Evolutionary conservation across 345 rosid genomes (phyloP).

Genomic region (Cardamine occulta): DNA sequence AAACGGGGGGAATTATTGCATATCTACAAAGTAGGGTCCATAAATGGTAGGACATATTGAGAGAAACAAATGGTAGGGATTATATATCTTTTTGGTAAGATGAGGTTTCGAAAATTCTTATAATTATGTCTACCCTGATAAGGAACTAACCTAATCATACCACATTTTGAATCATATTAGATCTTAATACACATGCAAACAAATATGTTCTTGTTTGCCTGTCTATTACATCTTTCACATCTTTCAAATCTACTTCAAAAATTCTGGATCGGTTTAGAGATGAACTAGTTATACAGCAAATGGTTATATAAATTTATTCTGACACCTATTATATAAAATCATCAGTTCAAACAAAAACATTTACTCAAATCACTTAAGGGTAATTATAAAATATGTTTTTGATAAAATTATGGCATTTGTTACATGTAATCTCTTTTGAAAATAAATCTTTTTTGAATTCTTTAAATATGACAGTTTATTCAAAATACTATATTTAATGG

Average conservation of each 20-base stretch:
- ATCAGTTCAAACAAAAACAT: not conserved
- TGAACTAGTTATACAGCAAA: no score
- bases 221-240: not conserved
- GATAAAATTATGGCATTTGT: not conserved
- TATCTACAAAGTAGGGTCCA: conserved; percentile 34
- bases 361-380: no score
- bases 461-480: not conserved
- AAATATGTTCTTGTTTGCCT: not conserved
- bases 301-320: no score
- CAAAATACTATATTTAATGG: not conserved
- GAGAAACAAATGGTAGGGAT: conserved; percentile 35
- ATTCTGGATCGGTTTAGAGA: no score
- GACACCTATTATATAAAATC: no score
- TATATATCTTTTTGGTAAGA: conserved; percentile 30
- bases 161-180: conserved; percentile 2
- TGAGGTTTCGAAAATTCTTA: conserved; percentile 35
- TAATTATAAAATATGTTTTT: no score
- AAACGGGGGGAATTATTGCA: conserved; percentile 14
- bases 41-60: conserved; percentile 29
- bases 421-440: not conserved
- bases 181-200: conserved; percentile 23
- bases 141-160: conserved; percentile 36
- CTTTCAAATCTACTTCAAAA: not conserved
- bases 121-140: conserved; percentile 38
- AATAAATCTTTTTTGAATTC: no score